Evolutionary conservation across 148 eudicot species (phyloP).

Genomic region (Chenopodium album): DNA sequence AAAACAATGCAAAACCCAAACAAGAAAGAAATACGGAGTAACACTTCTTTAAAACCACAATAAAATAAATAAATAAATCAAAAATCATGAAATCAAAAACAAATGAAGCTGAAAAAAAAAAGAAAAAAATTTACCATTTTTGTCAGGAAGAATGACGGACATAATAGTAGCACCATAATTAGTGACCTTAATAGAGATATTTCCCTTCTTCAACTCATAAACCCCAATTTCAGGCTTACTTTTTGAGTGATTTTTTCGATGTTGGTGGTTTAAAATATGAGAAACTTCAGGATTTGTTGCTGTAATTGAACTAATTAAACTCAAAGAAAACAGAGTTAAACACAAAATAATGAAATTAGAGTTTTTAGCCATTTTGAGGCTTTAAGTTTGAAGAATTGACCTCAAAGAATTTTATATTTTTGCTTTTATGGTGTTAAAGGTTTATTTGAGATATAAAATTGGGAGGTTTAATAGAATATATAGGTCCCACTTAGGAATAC

Average conservation of each 20-base stretch:
- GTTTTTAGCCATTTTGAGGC: conserved; percentile 7
- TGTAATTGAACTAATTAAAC: background rate
- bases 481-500: too few relatives aligned
- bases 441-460: too few relatives aligned
- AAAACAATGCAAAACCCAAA: background rate
- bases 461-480: too few relatives aligned
- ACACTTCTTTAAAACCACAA: background rate
- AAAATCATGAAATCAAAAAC: background rate
- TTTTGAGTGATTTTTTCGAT: background rate
- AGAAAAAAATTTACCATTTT: conserved; percentile 44
- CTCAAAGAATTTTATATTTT: too few relatives aligned
- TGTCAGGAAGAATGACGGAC: conserved; percentile 69
- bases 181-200: conserved; percentile 56
- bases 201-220: conserved; percentile 61
- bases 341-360: background rate
- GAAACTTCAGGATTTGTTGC: conserved; percentile 17
- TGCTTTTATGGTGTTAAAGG: too few relatives aligned
- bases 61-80: background rate
- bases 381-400: too few relatives aligned
- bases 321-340: conserved; percentile 11
- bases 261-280: background rate
- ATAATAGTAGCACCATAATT: conserved; percentile 66
- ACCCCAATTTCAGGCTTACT: conserved; percentile 31
- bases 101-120: background rate
- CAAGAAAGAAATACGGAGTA: background rate